Base-by-base conservation (phyloP, 441 rosid genomes). In the Isatis lusitanica region DNA sequence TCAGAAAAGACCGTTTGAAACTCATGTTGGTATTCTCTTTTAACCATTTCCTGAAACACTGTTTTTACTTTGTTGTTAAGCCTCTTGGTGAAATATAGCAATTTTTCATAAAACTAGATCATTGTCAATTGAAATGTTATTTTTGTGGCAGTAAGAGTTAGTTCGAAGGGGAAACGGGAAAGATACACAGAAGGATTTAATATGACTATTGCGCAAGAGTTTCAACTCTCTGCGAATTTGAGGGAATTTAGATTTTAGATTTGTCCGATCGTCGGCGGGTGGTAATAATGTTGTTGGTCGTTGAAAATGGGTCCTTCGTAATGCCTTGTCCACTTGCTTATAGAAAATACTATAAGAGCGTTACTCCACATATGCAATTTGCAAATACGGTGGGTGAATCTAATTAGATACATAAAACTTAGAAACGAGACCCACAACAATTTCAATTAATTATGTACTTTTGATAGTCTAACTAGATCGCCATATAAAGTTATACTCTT, bases 21-120 rank as follows among this genome's bases (percentile, higher is more conserved):
- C 18, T 57, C 50, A 15, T 53, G 63, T 26, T 44, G 17, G 21
- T 39, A 39, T 60, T 39, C 35, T 28, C 11, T 31, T 30, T 53
- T 30, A 31, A 31, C 48, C 55, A 8, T 53, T 73, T 73, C 66
- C 66, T 73, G 43, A 57, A 38, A 57, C 50, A 39, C 11, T 15
- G 8, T 53, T 21, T 26, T 26, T 52, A 33, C 40, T 30, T 35
- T 52, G 38, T 58, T 56, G 56, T 33, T 69, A 17, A 17, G 30
- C 51, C 56, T 48, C 44, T 30, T 63, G 33, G 48, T 55, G 46
- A 24, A n/a, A n/a, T 44, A 43, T 33, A 50, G 46, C 70, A 11
- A 38, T 59, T 38, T 36, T 21, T 21, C 24, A 21, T 1, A 21
- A 21, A 21, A 21, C 1, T 21, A 21, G 24, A 21, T 21, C 24